A percentile compares a stretch with the other conserved stretches of the same genome.
Conservation (phyloP, 768 basidiomycete species). For the Phylloporus sp. region DNA sequence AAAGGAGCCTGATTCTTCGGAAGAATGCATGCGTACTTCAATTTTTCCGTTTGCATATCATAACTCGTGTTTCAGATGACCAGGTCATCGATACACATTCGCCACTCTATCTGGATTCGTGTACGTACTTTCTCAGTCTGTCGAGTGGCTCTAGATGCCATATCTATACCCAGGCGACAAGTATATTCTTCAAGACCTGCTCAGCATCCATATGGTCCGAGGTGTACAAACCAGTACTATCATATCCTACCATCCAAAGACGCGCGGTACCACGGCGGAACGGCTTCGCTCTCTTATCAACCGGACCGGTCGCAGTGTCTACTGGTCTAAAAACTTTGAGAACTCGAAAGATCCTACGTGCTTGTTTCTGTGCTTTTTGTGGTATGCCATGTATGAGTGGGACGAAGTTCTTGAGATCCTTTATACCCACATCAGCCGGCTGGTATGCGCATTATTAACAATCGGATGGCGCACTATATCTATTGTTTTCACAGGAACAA, state of each 20-base stretch:
- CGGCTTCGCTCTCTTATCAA: constrained; percentile 27
- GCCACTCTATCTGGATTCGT: constrained; percentile 34
- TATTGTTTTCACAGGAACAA: constrained; percentile 36
- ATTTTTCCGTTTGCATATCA: not conserved
- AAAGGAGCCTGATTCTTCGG: not conserved
- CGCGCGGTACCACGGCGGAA: constrained; percentile 18
- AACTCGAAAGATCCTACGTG: constrained; percentile 47
- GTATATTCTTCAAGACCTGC: constrained; percentile 39
- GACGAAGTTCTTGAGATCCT: constrained; percentile 53
- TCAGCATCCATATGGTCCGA: constrained; percentile 50
- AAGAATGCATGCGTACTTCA: constrained; percentile 7
- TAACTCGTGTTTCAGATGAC: constrained; percentile 11
- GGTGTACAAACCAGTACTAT: constrained; percentile 20
- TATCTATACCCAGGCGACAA: constrained; percentile 12
- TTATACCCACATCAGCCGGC: constrained; percentile 43
- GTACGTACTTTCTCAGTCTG: constrained; percentile 26
- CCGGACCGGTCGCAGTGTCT: constrained; percentile 30
- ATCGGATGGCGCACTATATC: not conserved
- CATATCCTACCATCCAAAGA: constrained; percentile 29
- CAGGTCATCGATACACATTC: constrained; percentile 49
- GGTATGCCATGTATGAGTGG: constrained; percentile 61
- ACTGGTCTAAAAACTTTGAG: constrained; percentile 27
- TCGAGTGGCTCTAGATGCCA: not conserved
- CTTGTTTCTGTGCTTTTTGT: constrained; percentile 46
- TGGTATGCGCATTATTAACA: constrained; percentile 34